These are phyloP conservation scores for Cytospora chrysosperma DNA, from an alignment of 2,329 filamentous ascomycete genomes.

Conservation along the genomic window DNA sequence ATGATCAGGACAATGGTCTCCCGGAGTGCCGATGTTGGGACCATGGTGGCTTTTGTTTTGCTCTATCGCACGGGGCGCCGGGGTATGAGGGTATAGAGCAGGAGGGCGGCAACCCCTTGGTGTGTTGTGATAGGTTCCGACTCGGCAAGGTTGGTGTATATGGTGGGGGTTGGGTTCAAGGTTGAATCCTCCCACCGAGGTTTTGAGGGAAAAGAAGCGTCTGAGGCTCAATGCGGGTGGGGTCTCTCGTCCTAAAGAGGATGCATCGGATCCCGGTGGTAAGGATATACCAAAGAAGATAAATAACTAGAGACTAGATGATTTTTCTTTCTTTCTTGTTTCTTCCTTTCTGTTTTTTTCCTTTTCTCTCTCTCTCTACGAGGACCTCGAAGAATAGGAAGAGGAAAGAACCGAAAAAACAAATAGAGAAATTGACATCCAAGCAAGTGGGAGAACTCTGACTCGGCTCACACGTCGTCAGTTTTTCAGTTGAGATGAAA, in stretches of 20 bases:
- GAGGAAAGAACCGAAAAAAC: background rate
- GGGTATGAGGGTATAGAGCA: background rate
- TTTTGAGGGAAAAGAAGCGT: background rate
- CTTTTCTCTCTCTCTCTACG: too few relatives aligned
- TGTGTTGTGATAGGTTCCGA: background rate
- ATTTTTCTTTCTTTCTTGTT: background rate
- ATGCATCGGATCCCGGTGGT: background rate
- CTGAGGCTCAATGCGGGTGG: background rate
- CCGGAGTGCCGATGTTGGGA: conserved; percentile 15
- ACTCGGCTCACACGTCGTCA: background rate
- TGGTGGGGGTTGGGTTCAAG: background rate
- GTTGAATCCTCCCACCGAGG: background rate
- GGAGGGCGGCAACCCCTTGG: background rate
- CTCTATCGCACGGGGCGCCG: background rate
- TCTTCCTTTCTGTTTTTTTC: too few relatives aligned
- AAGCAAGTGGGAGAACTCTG: background rate
- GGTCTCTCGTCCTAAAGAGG: background rate
- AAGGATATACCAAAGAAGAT: background rate
- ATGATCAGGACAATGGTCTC: conserved; percentile 23
- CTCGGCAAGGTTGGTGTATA: background rate
- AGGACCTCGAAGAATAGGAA: too few relatives aligned
- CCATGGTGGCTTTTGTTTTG: conserved; percentile 5
- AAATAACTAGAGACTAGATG: background rate
- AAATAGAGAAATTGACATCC: background rate
- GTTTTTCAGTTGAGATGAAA: background rate